Evolutionary conservation across 2,329 filamentous ascomycete species (phyloP).

Genomic region (Trichoderma sp.): DNA sequence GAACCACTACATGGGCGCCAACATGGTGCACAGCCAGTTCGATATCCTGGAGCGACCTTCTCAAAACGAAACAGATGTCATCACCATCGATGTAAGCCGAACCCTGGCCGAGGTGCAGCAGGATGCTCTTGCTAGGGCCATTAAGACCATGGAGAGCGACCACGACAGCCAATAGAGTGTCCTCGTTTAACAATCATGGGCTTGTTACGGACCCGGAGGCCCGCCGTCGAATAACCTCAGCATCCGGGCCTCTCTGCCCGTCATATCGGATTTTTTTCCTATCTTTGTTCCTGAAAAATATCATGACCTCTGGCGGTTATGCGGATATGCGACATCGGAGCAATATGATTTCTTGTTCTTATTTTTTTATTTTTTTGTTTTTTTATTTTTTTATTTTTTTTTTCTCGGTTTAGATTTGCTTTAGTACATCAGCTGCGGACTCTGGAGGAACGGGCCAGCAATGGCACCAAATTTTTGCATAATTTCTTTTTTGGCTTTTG

Average conservation of each 20-base stretch:
- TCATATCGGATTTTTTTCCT: neutral
- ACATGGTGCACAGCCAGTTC: constrained; percentile 94
- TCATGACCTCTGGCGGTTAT: neutral
- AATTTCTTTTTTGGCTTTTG: neutral
- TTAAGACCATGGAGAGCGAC: constrained; percentile 45
- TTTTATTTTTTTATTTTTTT: neutral
- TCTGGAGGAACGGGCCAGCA: constrained; percentile 17
- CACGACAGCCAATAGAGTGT: constrained; percentile 24
- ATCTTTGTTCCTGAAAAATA: neutral
- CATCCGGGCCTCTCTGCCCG: neutral
- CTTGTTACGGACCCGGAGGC: neutral
- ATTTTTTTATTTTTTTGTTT: too few relatives aligned
- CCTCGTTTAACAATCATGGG: neutral
- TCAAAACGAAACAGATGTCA: constrained; percentile 67
- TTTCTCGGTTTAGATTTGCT: constrained; percentile 8
- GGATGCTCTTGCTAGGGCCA: constrained; percentile 58
- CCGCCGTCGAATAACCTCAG: neutral
- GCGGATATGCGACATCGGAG: constrained; percentile 11
- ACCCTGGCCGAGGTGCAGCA: constrained; percentile 58
- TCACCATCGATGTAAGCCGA: constrained; percentile 66
- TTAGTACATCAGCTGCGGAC: neutral
- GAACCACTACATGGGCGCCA: constrained; percentile 92
- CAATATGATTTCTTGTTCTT: neutral
- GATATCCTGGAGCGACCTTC: constrained; percentile 80
- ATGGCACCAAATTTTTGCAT: constrained; percentile 18